Evolutionary conservation across 345 rosid genomes (phyloP).

Genomic region (Salix purpurea): DNA sequence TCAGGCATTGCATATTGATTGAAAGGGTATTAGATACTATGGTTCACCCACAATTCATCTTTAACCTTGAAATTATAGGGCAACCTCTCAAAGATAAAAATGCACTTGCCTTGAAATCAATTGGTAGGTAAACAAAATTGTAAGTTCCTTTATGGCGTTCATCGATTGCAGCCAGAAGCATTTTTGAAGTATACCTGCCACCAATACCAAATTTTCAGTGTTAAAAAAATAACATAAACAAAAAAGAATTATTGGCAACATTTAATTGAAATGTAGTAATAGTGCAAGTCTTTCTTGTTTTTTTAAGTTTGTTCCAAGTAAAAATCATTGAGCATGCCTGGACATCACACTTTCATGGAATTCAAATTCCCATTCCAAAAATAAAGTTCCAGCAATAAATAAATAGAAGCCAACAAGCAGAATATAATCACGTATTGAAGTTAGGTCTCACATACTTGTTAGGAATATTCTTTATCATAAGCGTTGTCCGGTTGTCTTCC

Average conservation of each 20-base stretch:
- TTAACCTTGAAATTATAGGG: constrained; percentile 1
- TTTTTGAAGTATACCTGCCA: constrained; percentile 68
- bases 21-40: background rate
- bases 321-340: background rate
- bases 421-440: background rate
- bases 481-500: constrained; percentile 79
- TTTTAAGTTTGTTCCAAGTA: background rate
- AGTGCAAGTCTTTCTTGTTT: background rate
- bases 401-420: background rate
- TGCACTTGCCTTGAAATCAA: constrained; percentile 62
- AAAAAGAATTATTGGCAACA: background rate
- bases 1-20: background rate
- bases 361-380: background rate
- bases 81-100: constrained; percentile 1
- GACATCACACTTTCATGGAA: background rate
- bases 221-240: background rate
- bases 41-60: background rate
- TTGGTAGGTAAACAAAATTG: constrained; percentile 63
- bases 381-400: background rate
- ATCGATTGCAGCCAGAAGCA: constrained; percentile 71
- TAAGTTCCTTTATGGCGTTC: constrained; percentile 62
- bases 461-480: constrained; percentile 97
- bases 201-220: constrained; percentile 1
- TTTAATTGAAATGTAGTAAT: background rate
- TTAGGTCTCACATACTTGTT: constrained; percentile 58